Conservation (phyloP, 2,329 filamentous ascomycete species). For the Colletotrichum incanum region DNA sequence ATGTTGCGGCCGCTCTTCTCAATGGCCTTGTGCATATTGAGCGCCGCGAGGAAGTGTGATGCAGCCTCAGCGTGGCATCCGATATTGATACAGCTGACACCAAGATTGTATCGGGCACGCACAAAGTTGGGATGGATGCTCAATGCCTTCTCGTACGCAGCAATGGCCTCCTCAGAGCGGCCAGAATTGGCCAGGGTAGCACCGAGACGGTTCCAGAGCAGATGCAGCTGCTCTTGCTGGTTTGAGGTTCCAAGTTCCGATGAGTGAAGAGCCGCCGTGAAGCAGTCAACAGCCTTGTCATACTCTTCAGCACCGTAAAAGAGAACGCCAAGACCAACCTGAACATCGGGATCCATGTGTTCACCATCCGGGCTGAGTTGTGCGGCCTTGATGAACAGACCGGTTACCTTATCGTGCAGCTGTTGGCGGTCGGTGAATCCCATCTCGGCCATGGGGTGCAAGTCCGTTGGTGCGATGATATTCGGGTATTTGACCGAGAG, state of each 20-base stretch:
- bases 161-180: conserved; percentile 94
- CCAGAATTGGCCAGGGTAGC: conserved; percentile 97
- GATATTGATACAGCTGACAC: conserved; percentile 97
- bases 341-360: conserved; percentile 98
- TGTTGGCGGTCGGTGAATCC: conserved; percentile 94
- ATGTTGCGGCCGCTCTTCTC: conserved; percentile 88
- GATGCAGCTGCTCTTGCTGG: conserved; percentile 87
- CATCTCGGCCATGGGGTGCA: conserved; percentile 85
- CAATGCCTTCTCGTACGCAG: conserved; percentile 94
- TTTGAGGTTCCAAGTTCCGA: conserved; percentile 89
- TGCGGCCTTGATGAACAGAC: conserved; percentile 92
- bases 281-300: conserved; percentile 98
- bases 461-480: conserved; percentile 79
- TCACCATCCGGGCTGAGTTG: conserved; percentile 92
- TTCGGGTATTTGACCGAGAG: conserved; percentile 94
- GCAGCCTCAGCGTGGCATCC: conserved; percentile 95
- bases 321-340: conserved; percentile 95
- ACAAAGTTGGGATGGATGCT: conserved; percentile 96
- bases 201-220: conserved; percentile 97
- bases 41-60: conserved; percentile 89
- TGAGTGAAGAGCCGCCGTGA: conserved; percentile 89
- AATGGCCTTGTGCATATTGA: conserved; percentile 96
- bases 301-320: conserved; percentile 99
- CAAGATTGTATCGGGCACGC: conserved; percentile 95
- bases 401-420: conserved; percentile 91